Percentiles rank a stretch among this genome's conserved stretches.
Conservation (phyloP, 768 basidiomycete genomes). For the Chiua virens region DNA sequence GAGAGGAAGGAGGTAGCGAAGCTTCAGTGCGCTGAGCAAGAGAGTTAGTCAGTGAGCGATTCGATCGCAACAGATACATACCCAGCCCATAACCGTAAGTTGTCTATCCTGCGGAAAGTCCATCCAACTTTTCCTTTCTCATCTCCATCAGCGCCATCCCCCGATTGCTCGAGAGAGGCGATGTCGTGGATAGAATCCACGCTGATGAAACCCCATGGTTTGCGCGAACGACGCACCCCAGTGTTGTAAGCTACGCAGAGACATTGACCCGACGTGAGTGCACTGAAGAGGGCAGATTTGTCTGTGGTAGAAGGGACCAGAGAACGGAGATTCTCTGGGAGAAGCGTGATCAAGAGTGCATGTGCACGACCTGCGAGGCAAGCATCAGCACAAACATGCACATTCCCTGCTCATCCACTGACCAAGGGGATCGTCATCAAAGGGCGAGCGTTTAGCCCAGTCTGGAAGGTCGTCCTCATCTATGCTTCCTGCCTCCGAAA, state of each 20-base stretch:
- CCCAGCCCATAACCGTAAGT: conserved; percentile 84
- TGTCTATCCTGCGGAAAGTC: conserved; percentile 87
- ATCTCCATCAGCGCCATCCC: conserved; percentile 34
- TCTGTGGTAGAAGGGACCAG: conserved; percentile 35
- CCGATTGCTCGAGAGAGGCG: conserved; percentile 57
- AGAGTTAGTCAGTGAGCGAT: not conserved
- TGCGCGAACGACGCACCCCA: conserved; percentile 74
- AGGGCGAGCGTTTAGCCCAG: conserved; percentile 69
- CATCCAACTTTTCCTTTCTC: conserved; percentile 59
- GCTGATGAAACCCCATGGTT: conserved; percentile 88
- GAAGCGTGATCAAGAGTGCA: conserved; percentile 55
- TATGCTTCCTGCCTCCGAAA: conserved; percentile 43
- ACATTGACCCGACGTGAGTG: conserved; percentile 73
- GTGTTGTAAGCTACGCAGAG: conserved; percentile 81
- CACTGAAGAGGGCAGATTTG: conserved; percentile 44
- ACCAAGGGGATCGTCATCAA: conserved; percentile 61
- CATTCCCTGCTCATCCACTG: conserved; percentile 21
- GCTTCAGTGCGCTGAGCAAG: conserved; percentile 66
- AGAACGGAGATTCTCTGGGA: conserved; percentile 56
- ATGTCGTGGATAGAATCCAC: conserved; percentile 80
- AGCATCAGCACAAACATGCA: conserved; percentile 1
- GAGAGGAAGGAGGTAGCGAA: conserved; percentile 78
- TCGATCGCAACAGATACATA: conserved; percentile 37
- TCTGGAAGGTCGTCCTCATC: conserved; percentile 74
- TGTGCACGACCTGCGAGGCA: conserved; percentile 58